Conservation (phyloP, 768 basidiomycete genomes). For the Gautieria morchelliformis region DNA sequence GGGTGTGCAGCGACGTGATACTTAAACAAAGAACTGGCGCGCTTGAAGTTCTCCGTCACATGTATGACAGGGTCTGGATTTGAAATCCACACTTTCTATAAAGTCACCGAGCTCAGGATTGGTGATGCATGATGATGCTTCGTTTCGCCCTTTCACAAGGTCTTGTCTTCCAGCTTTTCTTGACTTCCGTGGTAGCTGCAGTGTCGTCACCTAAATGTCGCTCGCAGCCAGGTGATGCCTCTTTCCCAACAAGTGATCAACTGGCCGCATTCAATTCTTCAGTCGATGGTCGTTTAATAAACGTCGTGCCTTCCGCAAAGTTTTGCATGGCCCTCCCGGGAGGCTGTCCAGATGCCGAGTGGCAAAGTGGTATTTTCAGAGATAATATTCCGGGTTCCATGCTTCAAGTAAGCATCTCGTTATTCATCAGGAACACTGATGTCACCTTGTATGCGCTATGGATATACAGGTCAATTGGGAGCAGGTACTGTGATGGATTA, state of each 20-base stretch:
- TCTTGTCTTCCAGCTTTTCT: too few species aligned
- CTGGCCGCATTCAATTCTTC: background rate
- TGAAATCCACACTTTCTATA: too few species aligned
- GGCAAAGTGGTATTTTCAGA: background rate
- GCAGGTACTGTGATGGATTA: background rate
- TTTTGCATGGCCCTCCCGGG: background rate
- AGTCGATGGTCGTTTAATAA: background rate
- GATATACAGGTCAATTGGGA: background rate
- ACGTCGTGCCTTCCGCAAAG: slow-evolving; percentile 1
- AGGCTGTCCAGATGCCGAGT: slow-evolving; percentile 1
- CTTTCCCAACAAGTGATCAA: background rate
- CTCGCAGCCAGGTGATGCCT: background rate
- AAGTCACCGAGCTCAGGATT: too few species aligned
- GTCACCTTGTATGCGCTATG: background rate
- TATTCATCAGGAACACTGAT: background rate
- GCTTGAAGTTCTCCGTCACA: too few species aligned
- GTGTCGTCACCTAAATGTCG: background rate
- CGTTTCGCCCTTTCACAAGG: too few species aligned
- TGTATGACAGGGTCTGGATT: too few species aligned
- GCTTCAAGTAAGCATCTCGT: slow-evolving; percentile 1
- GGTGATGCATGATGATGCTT: too few species aligned
- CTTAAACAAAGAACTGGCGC: background rate
- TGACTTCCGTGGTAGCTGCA: too few species aligned
- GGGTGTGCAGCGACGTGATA: too few species aligned
- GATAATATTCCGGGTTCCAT: background rate